Percentiles rank a stretch among this genome's conserved stretches.
These are phyloP conservation scores for Leccinum sublutescens DNA, from an alignment of 768 basidiomycete genomes.

Conservation along the genomic window DNA sequence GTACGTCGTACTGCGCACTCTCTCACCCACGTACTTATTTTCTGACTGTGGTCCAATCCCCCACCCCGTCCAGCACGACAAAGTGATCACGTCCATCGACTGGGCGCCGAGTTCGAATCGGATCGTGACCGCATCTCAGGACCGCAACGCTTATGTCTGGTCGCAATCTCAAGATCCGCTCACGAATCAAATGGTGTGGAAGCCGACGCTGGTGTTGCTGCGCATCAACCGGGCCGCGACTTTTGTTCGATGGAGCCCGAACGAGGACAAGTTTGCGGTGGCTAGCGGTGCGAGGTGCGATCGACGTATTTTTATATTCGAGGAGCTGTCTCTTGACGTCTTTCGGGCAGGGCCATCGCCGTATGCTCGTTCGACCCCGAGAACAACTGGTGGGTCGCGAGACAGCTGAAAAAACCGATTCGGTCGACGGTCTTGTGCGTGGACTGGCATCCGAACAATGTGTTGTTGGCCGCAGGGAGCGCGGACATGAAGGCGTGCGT, in stretches of 20 bases:
- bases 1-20: constrained; percentile 36
- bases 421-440: constrained; percentile 89
- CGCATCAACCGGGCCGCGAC: constrained; percentile 97
- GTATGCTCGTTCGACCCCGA: constrained; percentile 97
- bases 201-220: constrained; percentile 93
- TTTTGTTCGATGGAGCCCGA: constrained; percentile 92
- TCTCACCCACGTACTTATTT: not conserved
- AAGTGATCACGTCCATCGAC: constrained; percentile 95
- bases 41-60: not conserved
- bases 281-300: constrained; percentile 88
- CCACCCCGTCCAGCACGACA: constrained; percentile 77
- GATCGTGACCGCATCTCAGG: constrained; percentile 98
- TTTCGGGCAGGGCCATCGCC: constrained; percentile 70
- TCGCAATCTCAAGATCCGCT: constrained; percentile 71
- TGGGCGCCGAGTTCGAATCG: constrained; percentile 98
- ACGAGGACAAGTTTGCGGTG: constrained; percentile 98
- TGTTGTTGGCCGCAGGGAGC: constrained; percentile 93
- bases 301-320: not conserved
- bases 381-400: constrained; percentile 99
- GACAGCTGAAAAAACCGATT: constrained; percentile 96
- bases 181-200: constrained; percentile 78
- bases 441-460: constrained; percentile 99
- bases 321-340: not conserved
- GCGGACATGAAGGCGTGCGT: constrained; percentile 98
- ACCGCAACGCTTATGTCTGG: constrained; percentile 99